Evolutionary conservation across 306 rosid genomes (phyloP).

Genomic region (Gleditsia sinensis): DNA sequence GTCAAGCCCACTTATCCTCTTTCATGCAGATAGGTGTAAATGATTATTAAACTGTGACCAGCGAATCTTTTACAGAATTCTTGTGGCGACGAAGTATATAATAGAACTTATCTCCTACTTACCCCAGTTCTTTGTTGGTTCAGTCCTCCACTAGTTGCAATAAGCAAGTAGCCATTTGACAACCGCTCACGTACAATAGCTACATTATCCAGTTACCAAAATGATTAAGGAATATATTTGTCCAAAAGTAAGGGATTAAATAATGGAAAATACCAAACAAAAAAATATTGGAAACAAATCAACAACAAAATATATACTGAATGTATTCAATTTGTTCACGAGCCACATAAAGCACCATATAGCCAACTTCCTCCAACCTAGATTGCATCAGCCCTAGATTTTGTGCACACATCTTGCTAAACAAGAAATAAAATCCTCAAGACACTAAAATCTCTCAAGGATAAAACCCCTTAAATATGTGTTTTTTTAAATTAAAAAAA

Average conservation of each 20-base stretch:
- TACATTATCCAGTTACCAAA: conserved; percentile 41
- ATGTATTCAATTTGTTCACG: neutral
- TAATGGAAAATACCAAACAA: no score
- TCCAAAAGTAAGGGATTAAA: no score
- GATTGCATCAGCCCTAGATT: neutral
- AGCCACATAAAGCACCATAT: neutral
- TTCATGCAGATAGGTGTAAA: neutral
- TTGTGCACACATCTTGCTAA: neutral
- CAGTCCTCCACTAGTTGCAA: conserved; percentile 96
- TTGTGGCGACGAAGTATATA: conserved; percentile 14
- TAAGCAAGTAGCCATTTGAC: conserved; percentile 90
- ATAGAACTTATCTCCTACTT: conserved; percentile 41
- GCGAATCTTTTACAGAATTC: conserved; percentile 1
- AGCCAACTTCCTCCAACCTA: conserved; percentile 3
- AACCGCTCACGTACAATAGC: conserved; percentile 62
- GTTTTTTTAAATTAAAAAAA: no score
- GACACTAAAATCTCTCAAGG: neutral
- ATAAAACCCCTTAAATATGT: no score
- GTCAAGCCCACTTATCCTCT: neutral
- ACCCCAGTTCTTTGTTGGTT: conserved; percentile 99
- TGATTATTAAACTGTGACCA: neutral
- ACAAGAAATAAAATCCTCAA: neutral
- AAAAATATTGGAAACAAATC: neutral
- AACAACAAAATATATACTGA: conserved; percentile 7
- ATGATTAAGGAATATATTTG: no score